Evolutionary conservation across 805 yeast species (phyloP).

Genomic region (Cyberlindnera xylosilytica): DNA sequence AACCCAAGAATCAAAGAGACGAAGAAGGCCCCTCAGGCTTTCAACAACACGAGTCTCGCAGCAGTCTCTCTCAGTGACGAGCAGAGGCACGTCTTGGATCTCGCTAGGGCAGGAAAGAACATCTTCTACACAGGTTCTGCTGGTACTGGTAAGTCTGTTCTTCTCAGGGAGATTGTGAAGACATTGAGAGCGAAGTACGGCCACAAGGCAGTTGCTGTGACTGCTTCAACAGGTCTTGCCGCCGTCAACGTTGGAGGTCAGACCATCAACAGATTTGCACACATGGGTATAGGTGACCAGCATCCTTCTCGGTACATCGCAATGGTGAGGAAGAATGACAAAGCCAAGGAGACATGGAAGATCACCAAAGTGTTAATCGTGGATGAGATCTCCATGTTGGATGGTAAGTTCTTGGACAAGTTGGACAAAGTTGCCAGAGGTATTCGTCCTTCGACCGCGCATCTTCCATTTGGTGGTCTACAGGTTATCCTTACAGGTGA

Average conservation of each 20-base stretch:
- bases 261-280: conserved; percentile 82
- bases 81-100: conserved; percentile 49
- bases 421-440: conserved; percentile 65
- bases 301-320: conserved; percentile 35
- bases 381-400: conserved; percentile 95
- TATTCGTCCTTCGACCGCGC: conserved; percentile 38
- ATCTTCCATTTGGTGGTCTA: conserved; percentile 87
- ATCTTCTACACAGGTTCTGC: conserved; percentile 82
- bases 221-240: conserved; percentile 96
- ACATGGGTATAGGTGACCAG: conserved; percentile 72
- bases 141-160: conserved; percentile 83
- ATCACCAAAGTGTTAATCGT: conserved; percentile 67
- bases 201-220: conserved; percentile 61
- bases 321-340: conserved; percentile 45
- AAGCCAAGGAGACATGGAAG: conserved; percentile 56
- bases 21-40: neutral
- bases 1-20: conserved; percentile 11
- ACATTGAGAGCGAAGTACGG: conserved; percentile 44
- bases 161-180: conserved; percentile 60
- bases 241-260: conserved; percentile 92
- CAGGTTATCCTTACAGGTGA: conserved; percentile 92
- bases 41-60: neutral
- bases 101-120: conserved; percentile 44
- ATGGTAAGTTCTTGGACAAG: conserved; percentile 72
- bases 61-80: conserved; percentile 36